Evolutionary conservation across 371 early-diverging fungal genomes (phyloP).

Genomic region (Mucor velutinosus): DNA sequence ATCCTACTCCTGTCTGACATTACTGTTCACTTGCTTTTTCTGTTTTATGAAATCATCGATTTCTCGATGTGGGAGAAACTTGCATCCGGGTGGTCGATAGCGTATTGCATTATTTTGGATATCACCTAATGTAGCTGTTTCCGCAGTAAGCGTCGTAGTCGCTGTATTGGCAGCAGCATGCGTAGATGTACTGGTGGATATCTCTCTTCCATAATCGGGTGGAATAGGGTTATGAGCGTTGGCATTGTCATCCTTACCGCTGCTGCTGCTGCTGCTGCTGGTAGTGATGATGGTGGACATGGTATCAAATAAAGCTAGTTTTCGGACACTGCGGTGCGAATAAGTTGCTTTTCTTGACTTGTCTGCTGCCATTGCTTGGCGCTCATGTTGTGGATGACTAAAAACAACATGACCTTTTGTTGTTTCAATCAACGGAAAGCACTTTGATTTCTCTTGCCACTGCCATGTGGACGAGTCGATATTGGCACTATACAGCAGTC

Average conservation of each 20-base stretch:
- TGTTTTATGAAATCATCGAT: background rate
- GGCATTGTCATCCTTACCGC: too few relatives aligned
- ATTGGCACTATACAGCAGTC: background rate
- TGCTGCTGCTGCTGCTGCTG: too few relatives aligned
- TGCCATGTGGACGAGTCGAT: background rate
- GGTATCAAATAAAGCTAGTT: background rate
- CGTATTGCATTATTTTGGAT: background rate
- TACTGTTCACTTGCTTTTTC: background rate
- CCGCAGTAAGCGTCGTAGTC: background rate
- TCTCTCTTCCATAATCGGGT: background rate
- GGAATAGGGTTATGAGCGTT: background rate
- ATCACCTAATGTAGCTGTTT: background rate
- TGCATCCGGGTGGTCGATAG: background rate
- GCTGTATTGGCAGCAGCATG: background rate
- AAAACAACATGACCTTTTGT: background rate
- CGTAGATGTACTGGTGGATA: background rate
- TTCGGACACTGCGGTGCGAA: background rate
- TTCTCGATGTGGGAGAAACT: background rate
- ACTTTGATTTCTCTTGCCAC: constrained; percentile 15
- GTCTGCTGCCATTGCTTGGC: background rate
- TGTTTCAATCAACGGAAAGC: background rate
- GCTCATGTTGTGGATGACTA: background rate
- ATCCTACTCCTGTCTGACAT: too few relatives aligned
- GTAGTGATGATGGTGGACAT: background rate
- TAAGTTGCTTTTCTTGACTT: background rate